Evolutionary conservation across 2,329 filamentous ascomycete genomes (phyloP).

Genomic region (Colletotrichum sp.): DNA sequence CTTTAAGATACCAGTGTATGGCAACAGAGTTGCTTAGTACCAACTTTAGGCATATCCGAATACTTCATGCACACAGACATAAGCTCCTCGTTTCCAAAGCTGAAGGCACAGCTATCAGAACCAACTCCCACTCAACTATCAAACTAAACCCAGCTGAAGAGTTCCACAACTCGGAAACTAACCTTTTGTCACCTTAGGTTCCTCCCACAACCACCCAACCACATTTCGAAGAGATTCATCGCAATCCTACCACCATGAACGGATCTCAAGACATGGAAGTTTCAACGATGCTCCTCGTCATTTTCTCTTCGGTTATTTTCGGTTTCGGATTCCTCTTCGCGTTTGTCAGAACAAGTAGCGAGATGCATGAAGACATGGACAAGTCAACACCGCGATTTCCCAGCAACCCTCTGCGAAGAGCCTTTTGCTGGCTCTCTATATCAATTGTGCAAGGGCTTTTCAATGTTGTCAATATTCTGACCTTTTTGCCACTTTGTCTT

Average conservation of each 20-base stretch:
- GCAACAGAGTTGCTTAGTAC: accelerated
- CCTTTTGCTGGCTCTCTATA: neutral
- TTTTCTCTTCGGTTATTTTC: neutral
- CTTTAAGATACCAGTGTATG: neutral
- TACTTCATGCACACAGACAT: neutral
- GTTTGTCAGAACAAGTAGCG: neutral
- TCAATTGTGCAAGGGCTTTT: neutral
- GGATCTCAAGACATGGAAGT: neutral
- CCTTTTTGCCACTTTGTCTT: neutral
- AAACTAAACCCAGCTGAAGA: accelerated
- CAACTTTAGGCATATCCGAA: neutral
- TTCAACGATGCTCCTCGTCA: accelerated
- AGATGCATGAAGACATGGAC: neutral
- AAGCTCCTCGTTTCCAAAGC: neutral
- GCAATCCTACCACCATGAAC: accelerated
- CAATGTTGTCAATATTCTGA: neutral
- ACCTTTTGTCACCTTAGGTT: neutral
- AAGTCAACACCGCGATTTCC: neutral
- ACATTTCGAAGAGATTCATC: accelerated
- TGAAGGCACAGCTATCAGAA: no score
- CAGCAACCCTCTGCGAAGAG: neutral
- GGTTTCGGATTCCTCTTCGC: neutral
- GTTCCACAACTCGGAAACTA: accelerated
- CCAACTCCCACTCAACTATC: neutral
- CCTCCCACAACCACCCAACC: neutral